These are phyloP conservation scores for Pascua sp. DNA, from an alignment of 1,284 basidiomycete genomes.

Conservation along the genomic window DNA sequence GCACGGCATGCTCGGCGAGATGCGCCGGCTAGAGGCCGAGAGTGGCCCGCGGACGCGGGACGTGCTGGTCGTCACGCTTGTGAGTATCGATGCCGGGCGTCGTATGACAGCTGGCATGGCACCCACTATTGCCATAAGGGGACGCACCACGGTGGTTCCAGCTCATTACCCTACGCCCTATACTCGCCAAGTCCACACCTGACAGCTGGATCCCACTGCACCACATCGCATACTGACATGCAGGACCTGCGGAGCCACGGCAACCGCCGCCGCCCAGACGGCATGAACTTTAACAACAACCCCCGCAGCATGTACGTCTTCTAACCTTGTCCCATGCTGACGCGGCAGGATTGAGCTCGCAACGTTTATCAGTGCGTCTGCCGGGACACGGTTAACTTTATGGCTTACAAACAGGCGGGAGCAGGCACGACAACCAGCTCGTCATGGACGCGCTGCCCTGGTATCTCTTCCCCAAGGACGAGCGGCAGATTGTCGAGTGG, in stretches of 20 bases:
- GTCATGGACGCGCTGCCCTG: constrained; percentile 71
- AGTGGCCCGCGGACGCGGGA: constrained; percentile 26
- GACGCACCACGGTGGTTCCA: no score
- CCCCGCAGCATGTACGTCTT: not conserved
- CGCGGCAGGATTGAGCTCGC: constrained; percentile 1
- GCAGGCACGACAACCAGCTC: constrained; percentile 68
- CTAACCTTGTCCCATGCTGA: not conserved
- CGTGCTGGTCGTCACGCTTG: constrained; percentile 49
- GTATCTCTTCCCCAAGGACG: constrained; percentile 65
- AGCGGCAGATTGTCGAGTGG: constrained; percentile 63
- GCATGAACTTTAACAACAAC: constrained; percentile 1
- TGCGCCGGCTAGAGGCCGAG: constrained; percentile 2
- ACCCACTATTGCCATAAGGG: no score
- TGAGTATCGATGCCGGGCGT: constrained; percentile 29
- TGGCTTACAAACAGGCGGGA: constrained; percentile 47
- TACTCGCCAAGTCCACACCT: no score
- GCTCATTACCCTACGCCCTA: no score
- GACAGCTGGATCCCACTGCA: no score
- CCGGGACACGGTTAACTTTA: no score
- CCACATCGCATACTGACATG: no score
- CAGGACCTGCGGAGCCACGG: constrained; percentile 70
- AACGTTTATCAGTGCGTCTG: not conserved
- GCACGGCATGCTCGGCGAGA: constrained; percentile 33
- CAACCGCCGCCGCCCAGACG: constrained; percentile 49
- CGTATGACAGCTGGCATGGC: no score